These are phyloP conservation scores for Monilinia polystroma DNA, from an alignment of 2,329 filamentous ascomycete genomes.

Conservation along the genomic window DNA sequence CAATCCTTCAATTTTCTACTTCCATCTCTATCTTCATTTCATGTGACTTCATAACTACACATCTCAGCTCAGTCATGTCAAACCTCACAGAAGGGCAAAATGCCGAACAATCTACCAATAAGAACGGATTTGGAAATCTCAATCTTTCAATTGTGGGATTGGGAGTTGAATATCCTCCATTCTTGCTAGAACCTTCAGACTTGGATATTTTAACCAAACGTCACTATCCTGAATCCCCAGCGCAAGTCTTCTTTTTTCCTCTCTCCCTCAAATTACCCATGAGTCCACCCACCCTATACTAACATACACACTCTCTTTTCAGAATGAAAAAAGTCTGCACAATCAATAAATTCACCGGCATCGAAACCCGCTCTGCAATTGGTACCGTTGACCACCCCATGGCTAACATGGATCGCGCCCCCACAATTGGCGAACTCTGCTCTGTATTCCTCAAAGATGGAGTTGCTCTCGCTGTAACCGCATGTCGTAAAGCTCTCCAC, in stretches of 20 bases:
- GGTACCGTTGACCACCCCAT: constrained; percentile 60
- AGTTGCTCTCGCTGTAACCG: constrained; percentile 56
- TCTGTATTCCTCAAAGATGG: constrained; percentile 56
- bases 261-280: too few relatives aligned
- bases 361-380: constrained; percentile 61
- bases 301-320: neutral
- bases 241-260: constrained; percentile 47
- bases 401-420: constrained; percentile 55
- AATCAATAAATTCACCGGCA: constrained; percentile 65
- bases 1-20: neutral
- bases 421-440: constrained; percentile 57
- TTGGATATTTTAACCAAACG: constrained; percentile 54
- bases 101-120: neutral
- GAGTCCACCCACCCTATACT: neutral
- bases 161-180: constrained; percentile 59
- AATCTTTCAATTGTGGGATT: constrained; percentile 61
- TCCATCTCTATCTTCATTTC: neutral
- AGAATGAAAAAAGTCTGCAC: constrained; percentile 63
- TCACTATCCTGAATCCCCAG: constrained; percentile 59
- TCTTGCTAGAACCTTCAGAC: constrained; percentile 50
- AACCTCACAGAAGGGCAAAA: neutral
- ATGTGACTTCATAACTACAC: neutral
- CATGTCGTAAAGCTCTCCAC: constrained; percentile 54
- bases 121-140: constrained; percentile 46
- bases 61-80: constrained; percentile 5